Percentiles rank a stretch among this genome's conserved stretches.
phyloP scores from a whole-genome alignment of 768 basidiomycete genomes.

The Amyloporia xantha region DNA sequence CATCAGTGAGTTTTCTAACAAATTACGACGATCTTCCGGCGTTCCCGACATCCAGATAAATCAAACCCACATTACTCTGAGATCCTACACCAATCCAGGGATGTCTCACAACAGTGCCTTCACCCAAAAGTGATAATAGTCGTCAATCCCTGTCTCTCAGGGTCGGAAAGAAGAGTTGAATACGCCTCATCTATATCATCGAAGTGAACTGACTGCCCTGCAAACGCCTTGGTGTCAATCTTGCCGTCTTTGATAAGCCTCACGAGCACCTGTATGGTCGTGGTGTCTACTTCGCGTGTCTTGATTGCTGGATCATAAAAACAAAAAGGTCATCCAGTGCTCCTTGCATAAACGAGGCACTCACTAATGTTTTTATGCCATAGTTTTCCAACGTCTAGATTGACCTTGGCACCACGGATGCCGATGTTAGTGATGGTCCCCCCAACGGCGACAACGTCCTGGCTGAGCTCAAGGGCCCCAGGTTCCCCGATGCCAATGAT shows the following conservation, averaged over 20 bases:
- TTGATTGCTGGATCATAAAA: conserved; percentile 20
- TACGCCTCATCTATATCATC: conserved; percentile 16
- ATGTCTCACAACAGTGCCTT: too few relatives aligned
- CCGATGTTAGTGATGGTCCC: conserved; percentile 23
- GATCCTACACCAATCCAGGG: too few relatives aligned
- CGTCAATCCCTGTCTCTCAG: too few relatives aligned
- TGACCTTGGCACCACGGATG: conserved; percentile 18
- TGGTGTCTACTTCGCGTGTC: conserved; percentile 18
- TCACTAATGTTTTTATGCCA: conserved; percentile 23
- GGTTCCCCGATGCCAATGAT: conserved; percentile 22
- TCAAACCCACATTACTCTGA: too few relatives aligned
- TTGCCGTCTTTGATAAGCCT: conserved; percentile 18
- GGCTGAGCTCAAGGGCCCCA: conserved; percentile 21
- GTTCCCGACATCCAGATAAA: too few relatives aligned
- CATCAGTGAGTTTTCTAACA: too few relatives aligned
- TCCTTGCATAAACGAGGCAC: too few relatives aligned
- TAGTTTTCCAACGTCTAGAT: conserved; percentile 20
- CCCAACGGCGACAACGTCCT: conserved; percentile 20
- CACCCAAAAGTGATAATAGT: too few relatives aligned
- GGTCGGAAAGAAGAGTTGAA: too few relatives aligned
- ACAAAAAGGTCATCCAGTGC: too few relatives aligned
- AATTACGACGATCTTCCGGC: too few relatives aligned
- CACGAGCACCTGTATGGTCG: conserved; percentile 16
- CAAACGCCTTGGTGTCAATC: conserved; percentile 11
- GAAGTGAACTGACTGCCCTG: conserved; percentile 18